A percentile compares a stretch with the other conserved stretches of the same genome.
Evolutionary conservation across 2,329 filamentous ascomycete genomes (phyloP).

Genomic region (Bimuria novae-zelandiae): DNA sequence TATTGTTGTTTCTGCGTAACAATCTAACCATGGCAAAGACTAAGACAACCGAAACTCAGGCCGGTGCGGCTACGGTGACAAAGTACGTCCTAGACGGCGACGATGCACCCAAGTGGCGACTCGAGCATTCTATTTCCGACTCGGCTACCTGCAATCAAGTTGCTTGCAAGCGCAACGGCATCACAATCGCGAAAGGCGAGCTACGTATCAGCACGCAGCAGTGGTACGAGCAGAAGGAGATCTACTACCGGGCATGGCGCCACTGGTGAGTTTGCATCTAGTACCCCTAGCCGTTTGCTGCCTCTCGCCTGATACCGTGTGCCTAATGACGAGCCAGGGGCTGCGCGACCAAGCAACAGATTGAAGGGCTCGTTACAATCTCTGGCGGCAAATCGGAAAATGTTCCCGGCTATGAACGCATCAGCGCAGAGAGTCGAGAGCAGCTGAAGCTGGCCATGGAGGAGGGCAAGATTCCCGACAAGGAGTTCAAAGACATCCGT

Average conservation of each 20-base stretch:
- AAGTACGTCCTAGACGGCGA: conserved; percentile 1
- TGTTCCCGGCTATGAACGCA: conserved; percentile 73
- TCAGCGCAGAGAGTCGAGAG: conserved; percentile 68
- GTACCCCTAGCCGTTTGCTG: too few relatives aligned
- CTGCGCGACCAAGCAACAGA: conserved; percentile 77
- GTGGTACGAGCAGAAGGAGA: conserved; percentile 63
- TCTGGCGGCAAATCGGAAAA: conserved; percentile 63
- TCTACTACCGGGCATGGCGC: conserved; percentile 72
- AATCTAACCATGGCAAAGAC: neutral
- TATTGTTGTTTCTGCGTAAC: neutral
- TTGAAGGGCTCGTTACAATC: conserved; percentile 65
- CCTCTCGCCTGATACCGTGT: neutral
- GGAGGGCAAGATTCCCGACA: conserved; percentile 75
- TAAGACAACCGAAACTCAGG: neutral
- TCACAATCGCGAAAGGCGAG: conserved; percentile 72
- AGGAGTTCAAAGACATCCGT: conserved; percentile 74
- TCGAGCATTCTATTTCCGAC: conserved; percentile 67
- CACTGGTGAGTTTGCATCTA: conserved; percentile 70
- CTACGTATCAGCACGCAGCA: conserved; percentile 68
- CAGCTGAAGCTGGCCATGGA: conserved; percentile 73
- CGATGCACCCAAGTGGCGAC: conserved; percentile 8
- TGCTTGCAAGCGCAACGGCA: conserved; percentile 68
- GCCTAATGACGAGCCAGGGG: conserved; percentile 62
- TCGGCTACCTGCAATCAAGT: conserved; percentile 74
- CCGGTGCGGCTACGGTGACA: neutral